Base-by-base conservation (phyloP, 495 filamentous ascomycete species). In the Beverwykella pulmonaria region DNA sequence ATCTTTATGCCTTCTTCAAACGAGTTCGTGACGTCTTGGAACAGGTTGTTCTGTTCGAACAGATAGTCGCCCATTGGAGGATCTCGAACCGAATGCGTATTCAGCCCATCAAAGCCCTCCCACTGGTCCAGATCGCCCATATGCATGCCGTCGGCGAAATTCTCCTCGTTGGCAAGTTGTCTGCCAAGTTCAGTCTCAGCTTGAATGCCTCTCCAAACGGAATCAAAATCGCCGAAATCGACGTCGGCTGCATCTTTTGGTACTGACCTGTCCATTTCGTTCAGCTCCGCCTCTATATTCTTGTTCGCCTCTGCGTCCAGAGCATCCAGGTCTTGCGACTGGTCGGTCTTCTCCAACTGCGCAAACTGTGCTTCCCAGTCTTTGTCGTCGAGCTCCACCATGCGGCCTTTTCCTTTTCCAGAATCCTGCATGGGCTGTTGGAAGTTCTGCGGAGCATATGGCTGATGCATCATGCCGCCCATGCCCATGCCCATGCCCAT, bases 291-390 rank as follows among this genome's bases (percentile, higher is more conserved):
- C 80, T 98, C 95, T 76, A 94, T 92, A 17, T 88, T 91, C 61
- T 81, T 81, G 54, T 89, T 87, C 61, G 88, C 88, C 75, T 88
- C 83, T 25, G 86, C 85, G 72, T 95, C 91, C 65, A 84, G 68
- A 50, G 80, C 81, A 26, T 80, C 77, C 61, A 82, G 68, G 55
- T 82, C 79, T 27, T 74, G 64, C 22, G 84, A 78, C 52, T 84
- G 81, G 22, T 86, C 88, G 53, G 87, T 84, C 47, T 89, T 80
- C 78, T 94, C 92, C 75, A 98, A 87, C 79, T 93, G 85, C 48
- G 88, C 87, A 74, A 99, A 99, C 74, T 98, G 92, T 64, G 89
- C 88, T 78, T 98, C 94, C 94, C 95, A 99, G 62, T 94, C 88
- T 70, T 87, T 82, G 63, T 98, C 92, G 72, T 97, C 91, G 26